These are phyloP conservation scores for Kuraishia capsulata DNA, from an alignment of 805 yeast species.

Conservation along the genomic window DNA sequence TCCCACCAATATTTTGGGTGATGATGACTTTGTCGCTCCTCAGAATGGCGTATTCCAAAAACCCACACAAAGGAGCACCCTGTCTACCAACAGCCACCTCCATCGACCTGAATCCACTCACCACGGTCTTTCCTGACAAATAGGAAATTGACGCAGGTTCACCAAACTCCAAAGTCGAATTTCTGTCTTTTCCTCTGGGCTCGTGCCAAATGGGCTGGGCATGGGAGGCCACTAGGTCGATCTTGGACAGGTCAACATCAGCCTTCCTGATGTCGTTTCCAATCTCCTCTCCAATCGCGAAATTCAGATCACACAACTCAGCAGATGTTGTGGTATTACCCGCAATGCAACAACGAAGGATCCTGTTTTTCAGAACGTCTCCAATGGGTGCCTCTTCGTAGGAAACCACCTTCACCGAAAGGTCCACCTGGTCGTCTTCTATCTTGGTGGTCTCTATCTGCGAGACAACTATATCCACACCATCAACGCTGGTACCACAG, in stretches of 20 bases:
- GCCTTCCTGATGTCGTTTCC: constrained; percentile 5
- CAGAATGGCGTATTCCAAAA: constrained; percentile 16
- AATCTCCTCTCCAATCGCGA: constrained; percentile 8
- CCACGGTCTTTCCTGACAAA: constrained; percentile 10
- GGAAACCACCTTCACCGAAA: constrained; percentile 6
- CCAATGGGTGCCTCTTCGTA: constrained; percentile 9
- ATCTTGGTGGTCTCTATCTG: constrained; percentile 5
- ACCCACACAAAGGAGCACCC: constrained; percentile 19
- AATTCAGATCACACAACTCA: constrained; percentile 8
- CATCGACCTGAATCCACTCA: constrained; percentile 14
- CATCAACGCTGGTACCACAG: constrained; percentile 9
- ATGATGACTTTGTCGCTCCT: constrained; percentile 12
- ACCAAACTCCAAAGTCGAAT: constrained; percentile 14
- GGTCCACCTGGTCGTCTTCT: constrained; percentile 3
- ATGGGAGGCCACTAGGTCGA: constrained; percentile 16
- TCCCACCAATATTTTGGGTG: constrained; percentile 20
- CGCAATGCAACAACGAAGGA: constrained; percentile 5
- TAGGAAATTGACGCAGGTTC: constrained; percentile 13
- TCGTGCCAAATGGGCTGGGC: constrained; percentile 19
- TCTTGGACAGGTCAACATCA: constrained; percentile 1
- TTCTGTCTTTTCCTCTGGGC: constrained; percentile 6
- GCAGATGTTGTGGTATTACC: constrained; percentile 8
- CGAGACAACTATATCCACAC: constrained; percentile 10
- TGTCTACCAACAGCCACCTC: constrained; percentile 19
- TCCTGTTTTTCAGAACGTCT: constrained; percentile 5